Percentiles rank a stretch among this genome's conserved stretches.
Evolutionary conservation across 208 protist genomes (phyloP).

Genomic region (Crithidia sp.): DNA sequence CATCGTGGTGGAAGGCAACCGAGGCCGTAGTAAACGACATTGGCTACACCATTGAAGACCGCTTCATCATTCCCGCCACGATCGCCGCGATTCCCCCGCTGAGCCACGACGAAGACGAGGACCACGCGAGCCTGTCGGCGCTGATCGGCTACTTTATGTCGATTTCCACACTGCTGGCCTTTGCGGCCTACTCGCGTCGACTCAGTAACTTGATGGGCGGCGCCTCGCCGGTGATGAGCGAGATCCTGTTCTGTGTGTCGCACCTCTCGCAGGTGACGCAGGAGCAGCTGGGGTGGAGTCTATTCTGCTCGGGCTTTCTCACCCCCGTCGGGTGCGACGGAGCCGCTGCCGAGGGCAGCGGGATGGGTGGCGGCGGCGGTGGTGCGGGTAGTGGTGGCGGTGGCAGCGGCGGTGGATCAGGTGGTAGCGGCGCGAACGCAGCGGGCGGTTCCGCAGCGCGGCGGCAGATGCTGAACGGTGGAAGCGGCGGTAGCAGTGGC

Average conservation of each 20-base stretch:
- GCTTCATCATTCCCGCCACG: conserved; percentile 25
- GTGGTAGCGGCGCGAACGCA: not conserved
- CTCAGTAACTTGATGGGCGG: conserved; percentile 33
- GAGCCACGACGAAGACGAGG: not conserved
- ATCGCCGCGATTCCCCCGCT: conserved; percentile 8
- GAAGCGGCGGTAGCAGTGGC: not conserved
- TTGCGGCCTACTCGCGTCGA: conserved; percentile 22
- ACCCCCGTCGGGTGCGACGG: conserved; percentile 13
- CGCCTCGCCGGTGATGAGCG: conserved; percentile 31
- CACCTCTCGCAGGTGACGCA: conserved; percentile 36
- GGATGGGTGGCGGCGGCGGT: not conserved
- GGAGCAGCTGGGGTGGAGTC: conserved; percentile 39
- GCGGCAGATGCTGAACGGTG: conserved; percentile 6
- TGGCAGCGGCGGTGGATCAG: not conserved
- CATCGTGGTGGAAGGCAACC: not conserved
- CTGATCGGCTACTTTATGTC: conserved; percentile 25
- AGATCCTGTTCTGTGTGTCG: conserved; percentile 33
- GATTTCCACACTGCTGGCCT: conserved; percentile 13
- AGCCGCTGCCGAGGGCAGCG: conserved; percentile 3
- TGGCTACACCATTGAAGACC: conserved; percentile 27
- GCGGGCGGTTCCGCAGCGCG: conserved; percentile 6
- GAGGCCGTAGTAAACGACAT: conserved; percentile 1
- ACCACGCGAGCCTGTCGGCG: not conserved
- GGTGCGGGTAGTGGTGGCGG: not conserved
- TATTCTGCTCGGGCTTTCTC: conserved; percentile 28